A percentile compares a stretch with the other conserved stretches of the same genome.
Conservation (phyloP, 2,329 filamentous ascomycete genomes). For the Cercospora janseana region DNA sequence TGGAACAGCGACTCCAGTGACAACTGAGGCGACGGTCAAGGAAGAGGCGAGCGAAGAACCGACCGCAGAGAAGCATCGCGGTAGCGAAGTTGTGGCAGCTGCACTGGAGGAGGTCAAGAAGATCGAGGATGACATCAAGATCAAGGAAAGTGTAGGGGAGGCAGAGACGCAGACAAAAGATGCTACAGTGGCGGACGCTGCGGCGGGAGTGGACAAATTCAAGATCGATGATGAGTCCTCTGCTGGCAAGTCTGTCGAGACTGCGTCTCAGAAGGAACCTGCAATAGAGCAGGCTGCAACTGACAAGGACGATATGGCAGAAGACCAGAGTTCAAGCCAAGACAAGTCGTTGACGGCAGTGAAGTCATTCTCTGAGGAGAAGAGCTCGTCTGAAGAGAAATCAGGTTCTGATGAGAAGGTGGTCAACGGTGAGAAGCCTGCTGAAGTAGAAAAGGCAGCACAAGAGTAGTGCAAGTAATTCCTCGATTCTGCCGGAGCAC, state of each 20-base stretch:
- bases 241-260: too few relatives aligned
- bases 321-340: background rate
- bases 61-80: conserved; percentile 17
- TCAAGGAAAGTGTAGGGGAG: conserved; percentile 16
- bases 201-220: too few relatives aligned
- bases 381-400: background rate
- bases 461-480: too few relatives aligned
- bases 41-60: background rate
- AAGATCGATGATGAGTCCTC: too few relatives aligned
- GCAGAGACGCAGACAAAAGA: conserved; percentile 25
- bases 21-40: conserved; percentile 9
- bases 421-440: background rate
- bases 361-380: background rate
- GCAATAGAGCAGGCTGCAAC: background rate
- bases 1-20: conserved; percentile 38
- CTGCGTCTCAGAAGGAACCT: too few relatives aligned
- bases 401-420: background rate
- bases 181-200: too few relatives aligned
- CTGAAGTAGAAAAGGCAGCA: conserved; percentile 12
- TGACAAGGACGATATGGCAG: too few relatives aligned
- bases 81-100: conserved; percentile 16
- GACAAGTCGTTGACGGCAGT: background rate
- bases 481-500: too few relatives aligned
- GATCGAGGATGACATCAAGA: conserved; percentile 15
- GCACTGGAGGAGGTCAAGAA: conserved; percentile 24